phyloP scores from a whole-genome alignment of 257 asterid species.

The Echites panduratus region DNA sequence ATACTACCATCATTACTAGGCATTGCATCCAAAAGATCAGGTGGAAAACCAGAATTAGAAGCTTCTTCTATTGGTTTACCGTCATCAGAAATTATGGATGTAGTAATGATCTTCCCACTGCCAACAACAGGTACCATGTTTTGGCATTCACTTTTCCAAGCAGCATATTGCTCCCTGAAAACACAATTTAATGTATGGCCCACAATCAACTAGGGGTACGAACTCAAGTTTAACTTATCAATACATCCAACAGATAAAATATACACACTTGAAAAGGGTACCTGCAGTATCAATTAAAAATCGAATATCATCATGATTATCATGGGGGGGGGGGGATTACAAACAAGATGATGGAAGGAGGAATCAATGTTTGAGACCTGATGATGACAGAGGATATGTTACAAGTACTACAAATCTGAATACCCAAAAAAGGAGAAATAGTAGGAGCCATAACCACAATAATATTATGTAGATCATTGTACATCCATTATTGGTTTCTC shows the following conservation, averaged over 20 bases:
- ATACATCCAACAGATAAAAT: conserved; percentile 3
- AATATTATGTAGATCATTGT: not conserved
- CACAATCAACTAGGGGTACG: not conserved
- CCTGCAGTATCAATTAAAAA: not conserved
- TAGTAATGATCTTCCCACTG: conserved; percentile 69
- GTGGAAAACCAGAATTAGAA: conserved; percentile 14
- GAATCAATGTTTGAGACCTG: not conserved
- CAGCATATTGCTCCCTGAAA: conserved; percentile 71
- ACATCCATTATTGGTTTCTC: not conserved
- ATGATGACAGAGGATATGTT: not conserved
- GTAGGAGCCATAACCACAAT: not conserved
- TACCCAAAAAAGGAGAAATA: not conserved
- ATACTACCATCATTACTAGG: conserved; percentile 26
- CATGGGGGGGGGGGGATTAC: not conserved
- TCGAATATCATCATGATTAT: not conserved
- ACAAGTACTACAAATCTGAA: not conserved
- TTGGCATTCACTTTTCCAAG: conserved; percentile 72
- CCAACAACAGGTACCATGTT: conserved; percentile 66
- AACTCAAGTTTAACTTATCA: not conserved
- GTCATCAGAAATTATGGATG: conserved; percentile 56
- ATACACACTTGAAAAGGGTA: not conserved
- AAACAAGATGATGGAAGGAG: not conserved
- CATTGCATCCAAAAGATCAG: conserved; percentile 14
- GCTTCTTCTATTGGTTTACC: conserved; percentile 51
- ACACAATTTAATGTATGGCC: conserved; percentile 8